phyloP scores from a whole-genome alignment of 352 stramenopile genomes.

The Chrysophaeum taylorii region DNA sequence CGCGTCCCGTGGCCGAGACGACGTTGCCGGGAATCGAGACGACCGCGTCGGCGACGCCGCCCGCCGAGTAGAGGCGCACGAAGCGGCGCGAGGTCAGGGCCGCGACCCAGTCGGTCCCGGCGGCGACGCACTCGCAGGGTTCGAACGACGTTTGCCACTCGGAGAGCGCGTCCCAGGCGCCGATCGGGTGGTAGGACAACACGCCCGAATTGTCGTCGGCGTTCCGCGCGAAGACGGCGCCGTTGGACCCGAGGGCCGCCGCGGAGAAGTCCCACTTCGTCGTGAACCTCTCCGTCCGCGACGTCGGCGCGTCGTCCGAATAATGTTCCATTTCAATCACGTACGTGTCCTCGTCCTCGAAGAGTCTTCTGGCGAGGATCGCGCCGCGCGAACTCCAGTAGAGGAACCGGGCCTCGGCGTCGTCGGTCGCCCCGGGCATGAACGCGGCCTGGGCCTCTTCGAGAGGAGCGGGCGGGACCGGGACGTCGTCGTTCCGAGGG shows the following conservation, averaged over 20 bases:
- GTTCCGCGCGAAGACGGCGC: neutral
- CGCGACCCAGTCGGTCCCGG: neutral
- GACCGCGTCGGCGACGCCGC: slow-evolving; percentile 5
- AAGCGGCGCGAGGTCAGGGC: neutral
- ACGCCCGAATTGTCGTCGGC: neutral
- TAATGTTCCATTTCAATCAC: too few relatives aligned
- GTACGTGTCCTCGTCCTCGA: slow-evolving; percentile 13
- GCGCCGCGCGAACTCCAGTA: slow-evolving; percentile 9
- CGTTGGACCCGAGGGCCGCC: neutral
- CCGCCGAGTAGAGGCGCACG: neutral
- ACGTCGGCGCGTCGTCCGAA: too few relatives aligned
- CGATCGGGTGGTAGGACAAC: neutral
- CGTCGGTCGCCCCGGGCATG: neutral
- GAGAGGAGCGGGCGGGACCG: neutral
- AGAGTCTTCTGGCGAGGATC: too few relatives aligned
- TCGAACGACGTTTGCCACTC: neutral
- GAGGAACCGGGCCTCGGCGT: neutral
- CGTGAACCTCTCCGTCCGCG: neutral
- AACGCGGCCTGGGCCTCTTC: neutral
- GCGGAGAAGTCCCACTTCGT: neutral
- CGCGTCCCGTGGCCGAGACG: neutral
- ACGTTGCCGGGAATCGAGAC: neutral
- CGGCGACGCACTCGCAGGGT: neutral
- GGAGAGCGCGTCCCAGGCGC: neutral
- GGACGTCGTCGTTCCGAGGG: neutral